Evolutionary conservation across 345 rosid species (phyloP), one percentile per base, ranked within the genome.

Genomic region (Pugionium cornutum): DNA sequence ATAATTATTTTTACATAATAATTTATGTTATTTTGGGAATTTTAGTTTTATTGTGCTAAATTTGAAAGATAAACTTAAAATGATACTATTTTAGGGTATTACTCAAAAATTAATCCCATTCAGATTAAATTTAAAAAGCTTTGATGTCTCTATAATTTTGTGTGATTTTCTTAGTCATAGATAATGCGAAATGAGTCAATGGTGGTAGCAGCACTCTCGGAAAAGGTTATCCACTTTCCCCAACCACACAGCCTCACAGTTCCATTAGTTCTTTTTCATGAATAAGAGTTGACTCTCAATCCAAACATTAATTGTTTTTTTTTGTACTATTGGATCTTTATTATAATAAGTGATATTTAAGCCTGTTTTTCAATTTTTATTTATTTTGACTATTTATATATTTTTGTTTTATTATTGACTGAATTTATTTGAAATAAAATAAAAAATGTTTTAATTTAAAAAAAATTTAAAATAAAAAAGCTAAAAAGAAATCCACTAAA

Each of bases 151-250:
- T 34, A 33, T 44, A 31, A 2, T n/a, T 5, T 6, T 37, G 32
- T 43, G 45, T 26, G 41, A 33, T 44, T n/a, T 40, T 5, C 26
- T 26, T 34, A 42, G 9, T 41, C 27, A 11, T 43, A 50, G 31
- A 56, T 9, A 39, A 65, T 26, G 37, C 7, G 34, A 4, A 60
- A 53, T 35, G 53, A 34, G 52, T 50, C 64, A 64, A 50, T 65
- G 53, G 55, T 65, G 62, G 71, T 65, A 48, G 49, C 66, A 65
- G 49, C 76, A 72, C 76, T 57, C 42, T 4, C 49, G 11, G 57
- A 26, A 69, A 72, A 58, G 55, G n/a, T 58, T 35, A 66, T 43
- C 71, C 62, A 72, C 61, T 58, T 72, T 66, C 66, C 76, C 58
- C 43, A 44, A 58, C 55, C 56, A 44, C 56, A 44, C 32, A 51